Percentiles rank a stretch among this genome's conserved stretches.
These are phyloP conservation scores for Xylaria sp. DNA, from an alignment of 2,329 filamentous ascomycete species.

Conservation along the genomic window DNA sequence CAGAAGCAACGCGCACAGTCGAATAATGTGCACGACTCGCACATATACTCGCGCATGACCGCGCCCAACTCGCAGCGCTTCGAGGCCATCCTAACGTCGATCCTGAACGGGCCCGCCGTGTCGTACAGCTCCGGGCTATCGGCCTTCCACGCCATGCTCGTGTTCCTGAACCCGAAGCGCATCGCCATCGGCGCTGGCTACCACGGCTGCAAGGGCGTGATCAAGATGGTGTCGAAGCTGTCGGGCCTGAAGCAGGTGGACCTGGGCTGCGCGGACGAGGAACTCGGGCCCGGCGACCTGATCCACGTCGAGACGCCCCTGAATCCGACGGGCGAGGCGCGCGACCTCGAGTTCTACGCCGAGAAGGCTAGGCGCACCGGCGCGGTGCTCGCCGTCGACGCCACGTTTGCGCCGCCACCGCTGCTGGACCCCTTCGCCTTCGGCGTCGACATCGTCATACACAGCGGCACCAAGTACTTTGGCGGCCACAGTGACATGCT, in stretches of 20 bases:
- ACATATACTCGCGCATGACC: constrained; percentile 85
- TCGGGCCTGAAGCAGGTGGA: constrained; percentile 78
- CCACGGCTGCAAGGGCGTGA: constrained; percentile 92
- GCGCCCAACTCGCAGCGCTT: constrained; percentile 86
- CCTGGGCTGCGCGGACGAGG: constrained; percentile 73
- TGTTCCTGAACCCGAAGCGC: constrained; percentile 83
- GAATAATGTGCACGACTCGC: constrained; percentile 65
- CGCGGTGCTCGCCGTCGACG: constrained; percentile 84
- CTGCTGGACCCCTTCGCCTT: constrained; percentile 85
- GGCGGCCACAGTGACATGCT: constrained; percentile 95
- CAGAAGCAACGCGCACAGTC: constrained; percentile 52
- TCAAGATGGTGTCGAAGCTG: constrained; percentile 77
- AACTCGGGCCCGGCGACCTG: constrained; percentile 81
- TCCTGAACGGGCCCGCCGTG: constrained; percentile 76
- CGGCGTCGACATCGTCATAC: constrained; percentile 90
- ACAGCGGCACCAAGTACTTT: constrained; percentile 95
- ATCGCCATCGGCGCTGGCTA: constrained; percentile 88
- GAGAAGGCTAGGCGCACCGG: constrained; percentile 76
- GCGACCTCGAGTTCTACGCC: constrained; percentile 77
- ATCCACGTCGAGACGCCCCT: constrained; percentile 94
- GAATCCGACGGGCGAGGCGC: constrained; percentile 88
- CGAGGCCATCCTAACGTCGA: constrained; percentile 80
- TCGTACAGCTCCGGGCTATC: constrained; percentile 88
- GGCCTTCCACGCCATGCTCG: constrained; percentile 87
- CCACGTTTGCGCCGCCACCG: constrained; percentile 92